Percentiles rank a stretch among this genome's conserved stretches.
These are phyloP conservation scores for Amanita molliuscula DNA, from an alignment of 768 basidiomycete species.

Conservation along the genomic window DNA sequence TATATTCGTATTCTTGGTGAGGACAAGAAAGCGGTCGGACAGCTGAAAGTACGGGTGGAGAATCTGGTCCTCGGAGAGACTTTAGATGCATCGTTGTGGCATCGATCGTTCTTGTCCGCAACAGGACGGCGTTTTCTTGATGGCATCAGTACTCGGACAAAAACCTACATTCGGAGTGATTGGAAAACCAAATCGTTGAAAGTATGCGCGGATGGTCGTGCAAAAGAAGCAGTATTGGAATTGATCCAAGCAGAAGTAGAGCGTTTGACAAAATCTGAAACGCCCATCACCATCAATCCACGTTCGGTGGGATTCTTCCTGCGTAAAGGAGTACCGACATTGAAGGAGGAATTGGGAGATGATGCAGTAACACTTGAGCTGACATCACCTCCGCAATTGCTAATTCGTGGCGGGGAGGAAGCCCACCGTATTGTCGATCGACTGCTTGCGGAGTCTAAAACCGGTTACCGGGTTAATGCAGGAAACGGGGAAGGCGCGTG, in stretches of 20 bases:
- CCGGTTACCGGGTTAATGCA: not conserved
- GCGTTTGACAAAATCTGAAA: slow-evolving; percentile 33
- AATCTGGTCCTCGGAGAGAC: slow-evolving; percentile 41
- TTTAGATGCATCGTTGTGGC: slow-evolving; percentile 37
- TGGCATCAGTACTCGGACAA: slow-evolving; percentile 23
- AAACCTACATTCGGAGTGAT: slow-evolving; percentile 36
- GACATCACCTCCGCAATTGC: slow-evolving; percentile 25
- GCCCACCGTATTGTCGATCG: slow-evolving; percentile 15
- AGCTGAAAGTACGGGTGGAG: slow-evolving; percentile 52
- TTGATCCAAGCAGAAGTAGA: slow-evolving; percentile 39
- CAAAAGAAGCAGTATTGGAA: slow-evolving; percentile 30
- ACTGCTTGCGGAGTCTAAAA: not conserved
- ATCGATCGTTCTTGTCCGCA: slow-evolving; percentile 25
- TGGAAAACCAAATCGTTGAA: slow-evolving; percentile 33
- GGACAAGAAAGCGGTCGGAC: slow-evolving; percentile 42
- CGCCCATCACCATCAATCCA: slow-evolving; percentile 25
- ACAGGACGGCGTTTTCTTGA: slow-evolving; percentile 24
- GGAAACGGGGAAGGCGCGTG: not conserved
- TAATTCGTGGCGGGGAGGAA: slow-evolving; percentile 46
- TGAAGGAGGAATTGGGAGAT: slow-evolving; percentile 46
- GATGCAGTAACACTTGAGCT: slow-evolving; percentile 40
- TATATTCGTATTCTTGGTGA: slow-evolving; percentile 38
- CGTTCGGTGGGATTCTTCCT: slow-evolving; percentile 40
- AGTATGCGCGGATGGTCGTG: slow-evolving; percentile 31
- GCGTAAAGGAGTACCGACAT: slow-evolving; percentile 33